These are phyloP conservation scores for Cynanchum wilfordii DNA, from an alignment of 257 asterid species.

Conservation along the genomic window DNA sequence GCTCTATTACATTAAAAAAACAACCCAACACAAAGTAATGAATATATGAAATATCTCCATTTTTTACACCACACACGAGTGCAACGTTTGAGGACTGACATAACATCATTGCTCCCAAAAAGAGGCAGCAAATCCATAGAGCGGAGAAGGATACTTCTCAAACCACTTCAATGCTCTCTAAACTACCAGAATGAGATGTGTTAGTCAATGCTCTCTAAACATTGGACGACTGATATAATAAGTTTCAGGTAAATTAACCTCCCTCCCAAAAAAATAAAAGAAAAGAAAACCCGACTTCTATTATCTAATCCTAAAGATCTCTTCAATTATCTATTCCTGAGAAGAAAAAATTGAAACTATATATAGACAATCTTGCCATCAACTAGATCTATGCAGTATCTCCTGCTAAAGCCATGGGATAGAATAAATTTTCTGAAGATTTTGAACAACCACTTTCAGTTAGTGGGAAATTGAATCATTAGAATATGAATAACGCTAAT, in stretches of 20 bases:
- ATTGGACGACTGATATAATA: background rate
- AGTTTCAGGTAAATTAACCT: background rate
- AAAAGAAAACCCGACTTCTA: background rate
- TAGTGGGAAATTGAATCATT: background rate
- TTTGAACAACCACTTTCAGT: background rate
- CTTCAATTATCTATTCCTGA: background rate
- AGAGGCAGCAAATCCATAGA: background rate
- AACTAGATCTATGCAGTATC: background rate
- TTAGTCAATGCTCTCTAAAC: background rate
- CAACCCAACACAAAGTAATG: background rate
- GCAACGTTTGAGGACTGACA: background rate
- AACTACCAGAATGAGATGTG: background rate
- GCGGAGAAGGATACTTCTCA: background rate
- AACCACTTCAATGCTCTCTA: background rate
- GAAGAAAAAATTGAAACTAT: background rate
- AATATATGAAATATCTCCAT: background rate
- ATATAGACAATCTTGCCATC: background rate
- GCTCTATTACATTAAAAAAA: background rate
- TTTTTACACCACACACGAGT: background rate
- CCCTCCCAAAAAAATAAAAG: no score
- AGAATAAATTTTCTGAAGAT: background rate
- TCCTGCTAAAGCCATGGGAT: background rate
- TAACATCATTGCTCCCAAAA: background rate
- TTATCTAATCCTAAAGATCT: background rate
- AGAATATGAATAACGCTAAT: background rate